Evolutionary conservation across 2,329 filamentous ascomycete species (phyloP).

Genomic region (Neonectria magnoliae): DNA sequence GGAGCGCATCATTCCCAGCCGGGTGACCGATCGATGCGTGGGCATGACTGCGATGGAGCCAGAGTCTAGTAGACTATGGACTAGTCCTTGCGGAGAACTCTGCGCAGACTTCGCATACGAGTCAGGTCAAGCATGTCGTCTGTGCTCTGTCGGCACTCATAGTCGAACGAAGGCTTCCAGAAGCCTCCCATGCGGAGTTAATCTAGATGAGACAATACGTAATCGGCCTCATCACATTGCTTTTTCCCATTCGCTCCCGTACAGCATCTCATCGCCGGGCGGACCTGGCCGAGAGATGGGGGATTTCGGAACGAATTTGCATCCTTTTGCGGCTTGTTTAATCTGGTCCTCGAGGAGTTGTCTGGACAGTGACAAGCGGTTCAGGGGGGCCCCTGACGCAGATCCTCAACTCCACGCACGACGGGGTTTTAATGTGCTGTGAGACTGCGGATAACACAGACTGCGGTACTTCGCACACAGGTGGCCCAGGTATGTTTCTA

Average conservation of each 20-base stretch:
- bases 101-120: constrained; percentile 5
- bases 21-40: constrained; percentile 5
- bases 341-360: neutral
- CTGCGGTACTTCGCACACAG: neutral
- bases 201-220: constrained; percentile 23
- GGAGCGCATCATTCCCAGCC: constrained; percentile 16
- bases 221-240: constrained; percentile 4
- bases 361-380: constrained; percentile 1
- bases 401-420: constrained; percentile 21
- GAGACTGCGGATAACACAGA: neutral
- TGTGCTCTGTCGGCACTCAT: constrained; percentile 12
- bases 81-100: constrained; percentile 5
- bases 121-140: neutral
- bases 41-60: neutral
- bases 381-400: constrained; percentile 16
- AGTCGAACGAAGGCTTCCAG: constrained; percentile 31
- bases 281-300: constrained; percentile 1
- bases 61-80: constrained; percentile 3
- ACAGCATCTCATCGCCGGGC: constrained; percentile 4
- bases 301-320: neutral
- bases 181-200: constrained; percentile 22
- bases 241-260: constrained; percentile 4
- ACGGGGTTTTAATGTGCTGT: neutral
- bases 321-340: neutral
- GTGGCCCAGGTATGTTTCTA: constrained; percentile 26